These are phyloP conservation scores for Keithomyces neogunnii DNA, from an alignment of 2,329 filamentous ascomycete species.

Conservation along the genomic window DNA sequence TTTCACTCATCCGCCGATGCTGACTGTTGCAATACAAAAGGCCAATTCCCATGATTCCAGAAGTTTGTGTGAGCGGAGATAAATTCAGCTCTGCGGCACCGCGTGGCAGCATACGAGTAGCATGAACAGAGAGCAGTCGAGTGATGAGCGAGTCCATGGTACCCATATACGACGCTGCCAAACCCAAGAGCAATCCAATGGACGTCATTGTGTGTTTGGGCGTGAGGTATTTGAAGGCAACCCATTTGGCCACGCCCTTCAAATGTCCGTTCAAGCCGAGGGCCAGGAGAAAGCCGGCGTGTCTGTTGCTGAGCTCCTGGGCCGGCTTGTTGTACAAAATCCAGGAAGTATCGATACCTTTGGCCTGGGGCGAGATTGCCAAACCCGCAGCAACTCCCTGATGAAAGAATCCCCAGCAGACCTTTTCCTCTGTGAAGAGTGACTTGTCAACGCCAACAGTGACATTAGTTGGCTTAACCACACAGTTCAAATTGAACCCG, in stretches of 20 bases:
- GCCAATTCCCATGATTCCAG: constrained; percentile 94
- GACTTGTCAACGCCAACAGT: constrained; percentile 88
- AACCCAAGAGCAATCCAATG: constrained; percentile 82
- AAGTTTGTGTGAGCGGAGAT: constrained; percentile 87
- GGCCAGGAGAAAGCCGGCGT: constrained; percentile 86
- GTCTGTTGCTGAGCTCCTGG: constrained; percentile 84
- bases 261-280: constrained; percentile 90
- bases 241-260: constrained; percentile 92
- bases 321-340: constrained; percentile 93
- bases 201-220: constrained; percentile 99
- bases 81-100: constrained; percentile 92
- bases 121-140: constrained; percentile 85
- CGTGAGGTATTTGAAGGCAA: constrained; percentile 98
- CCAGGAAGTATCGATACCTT: constrained; percentile 97
- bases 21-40: constrained; percentile 91
- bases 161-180: constrained; percentile 89
- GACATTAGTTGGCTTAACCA: constrained; percentile 86
- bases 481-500: constrained; percentile 84
- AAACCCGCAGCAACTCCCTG: constrained; percentile 89
- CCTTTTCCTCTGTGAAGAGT: constrained; percentile 88
- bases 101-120: constrained; percentile 85
- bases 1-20: constrained; percentile 96
- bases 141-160: constrained; percentile 98
- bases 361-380: constrained; percentile 80
- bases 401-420: constrained; percentile 98